A percentile compares a stretch with the other conserved stretches of the same genome.
These are phyloP conservation scores for Arachis hypogaea DNA, from an alignment of 306 rosid genomes.

Conservation along the genomic window DNA sequence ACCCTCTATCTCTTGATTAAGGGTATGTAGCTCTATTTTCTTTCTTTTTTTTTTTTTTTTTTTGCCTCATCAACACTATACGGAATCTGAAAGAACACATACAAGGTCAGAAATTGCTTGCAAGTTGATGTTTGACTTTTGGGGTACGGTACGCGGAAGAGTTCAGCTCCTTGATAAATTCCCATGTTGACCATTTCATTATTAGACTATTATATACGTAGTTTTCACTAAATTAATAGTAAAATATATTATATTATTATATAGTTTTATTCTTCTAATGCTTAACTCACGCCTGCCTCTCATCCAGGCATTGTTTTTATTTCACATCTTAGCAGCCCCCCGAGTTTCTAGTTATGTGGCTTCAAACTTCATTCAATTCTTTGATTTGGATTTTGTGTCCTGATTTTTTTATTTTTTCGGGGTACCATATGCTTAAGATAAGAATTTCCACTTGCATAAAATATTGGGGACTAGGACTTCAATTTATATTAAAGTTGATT, in stretches of 20 bases:
- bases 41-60: background rate
- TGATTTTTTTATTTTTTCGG: slow-evolving; percentile 1
- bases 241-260: too few species aligned
- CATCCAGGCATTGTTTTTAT: background rate
- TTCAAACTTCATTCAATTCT: background rate
- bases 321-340: slow-evolving; percentile 10
- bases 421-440: slow-evolving; percentile 11
- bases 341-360: background rate
- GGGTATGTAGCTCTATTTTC: background rate
- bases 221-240: slow-evolving; percentile 2
- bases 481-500: background rate
- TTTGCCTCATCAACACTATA: background rate
- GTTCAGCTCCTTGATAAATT: slow-evolving; percentile 17
- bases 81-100: background rate
- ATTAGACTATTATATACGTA: background rate
- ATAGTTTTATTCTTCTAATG: background rate
- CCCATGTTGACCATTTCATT: slow-evolving; percentile 26
- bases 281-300: background rate
- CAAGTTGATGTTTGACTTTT: slow-evolving; percentile 36
- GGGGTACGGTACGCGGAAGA: background rate
- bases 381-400: slow-evolving; percentile 13
- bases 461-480: background rate
- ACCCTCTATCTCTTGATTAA: background rate
- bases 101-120: slow-evolving; percentile 9
- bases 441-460: slow-evolving; percentile 4